A percentile compares a stretch with the other conserved stretches of the same genome.
These are phyloP conservation scores for Penicillium decumbens DNA, from an alignment of 2,329 filamentous ascomycete species.

Conservation along the genomic window DNA sequence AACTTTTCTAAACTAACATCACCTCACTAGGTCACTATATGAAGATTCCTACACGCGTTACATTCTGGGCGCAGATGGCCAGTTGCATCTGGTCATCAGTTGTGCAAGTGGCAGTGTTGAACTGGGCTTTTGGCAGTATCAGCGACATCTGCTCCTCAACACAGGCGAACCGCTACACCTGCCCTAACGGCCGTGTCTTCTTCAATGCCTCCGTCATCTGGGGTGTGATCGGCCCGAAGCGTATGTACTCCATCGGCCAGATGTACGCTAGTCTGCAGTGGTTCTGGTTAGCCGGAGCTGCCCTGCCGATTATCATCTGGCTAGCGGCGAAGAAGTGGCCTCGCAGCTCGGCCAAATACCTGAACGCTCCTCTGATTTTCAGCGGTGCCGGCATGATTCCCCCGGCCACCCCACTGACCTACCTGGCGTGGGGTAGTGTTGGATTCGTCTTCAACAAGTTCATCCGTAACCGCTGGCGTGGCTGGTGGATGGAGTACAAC, in stretches of 20 bases:
- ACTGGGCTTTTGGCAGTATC: conserved; percentile 53
- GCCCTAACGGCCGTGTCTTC: conserved; percentile 56
- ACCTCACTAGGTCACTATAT: conserved; percentile 55
- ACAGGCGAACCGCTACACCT: conserved; percentile 56
- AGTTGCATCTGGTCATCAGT: conserved; percentile 49
- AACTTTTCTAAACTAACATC: conserved; percentile 19
- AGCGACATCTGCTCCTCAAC: conserved; percentile 59
- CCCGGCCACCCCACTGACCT: conserved; percentile 66
- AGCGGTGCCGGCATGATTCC: conserved; percentile 61
- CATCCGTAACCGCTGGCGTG: conserved; percentile 60
- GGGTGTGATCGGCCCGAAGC: conserved; percentile 66
- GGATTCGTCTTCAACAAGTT: conserved; percentile 66
- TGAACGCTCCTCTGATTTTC: conserved; percentile 65
- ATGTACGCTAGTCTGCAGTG: conserved; percentile 62
- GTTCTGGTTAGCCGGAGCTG: conserved; percentile 65
- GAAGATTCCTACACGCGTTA: conserved; percentile 50
- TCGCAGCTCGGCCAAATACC: conserved; percentile 58
- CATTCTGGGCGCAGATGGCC: conserved; percentile 50
- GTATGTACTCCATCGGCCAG: conserved; percentile 62
- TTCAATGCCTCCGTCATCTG: conserved; percentile 69
- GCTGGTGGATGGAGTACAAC: conserved; percentile 76
- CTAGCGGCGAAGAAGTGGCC: conserved; percentile 59
- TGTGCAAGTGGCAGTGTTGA: conserved; percentile 46
- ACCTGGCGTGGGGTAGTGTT: conserved; percentile 65
- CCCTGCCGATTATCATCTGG: conserved; percentile 60